Base-by-base conservation (phyloP, 2,329 filamentous ascomycete species). In the Fonsecaea erecta region DNA sequence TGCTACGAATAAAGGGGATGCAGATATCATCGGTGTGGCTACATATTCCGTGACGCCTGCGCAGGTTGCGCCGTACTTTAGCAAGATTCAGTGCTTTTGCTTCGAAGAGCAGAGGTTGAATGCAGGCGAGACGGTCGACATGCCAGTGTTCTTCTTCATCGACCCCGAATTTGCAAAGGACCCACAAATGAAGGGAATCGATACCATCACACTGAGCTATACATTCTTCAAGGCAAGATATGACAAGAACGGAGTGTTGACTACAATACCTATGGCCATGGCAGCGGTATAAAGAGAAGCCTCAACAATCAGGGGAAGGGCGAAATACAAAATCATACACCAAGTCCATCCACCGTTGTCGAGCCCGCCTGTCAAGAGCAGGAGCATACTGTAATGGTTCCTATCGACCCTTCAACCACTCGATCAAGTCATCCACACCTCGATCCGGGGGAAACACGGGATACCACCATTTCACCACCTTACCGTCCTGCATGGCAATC, bases 81-180 rank as follows among this genome's bases (percentile, higher is more conserved):
- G 91, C 86, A 99, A 99, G 85, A 99, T 99, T 52, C 95, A 99
- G 79, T 99, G 95, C 76, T 99, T 99, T 79, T 99, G 95, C 79
- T 99, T 99, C 74, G 95, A 99, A 81, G 94, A 93, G 77, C 95
- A 99, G 84, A 85, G 96, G 67, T 79, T 99, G 70, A 94, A 95
- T 75, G 93, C 93, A 5, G 93, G 94, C 52, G 96, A 99, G 84
- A 95, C 93, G 52, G 95, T 99, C 60, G 95, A 99, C 77, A 99
- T 99, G 96, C 96, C 95, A 0, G 96, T 99, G 0, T 99, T 99
- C 79, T 99, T 99, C 80, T 99, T 98, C 78, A 90, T 99, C 70
- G 95, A 99, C 75, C 95, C 95, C 0, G 95, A 98, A 75, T 89
- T 99, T 80, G 84, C 94, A 65, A 93, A 90, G 72, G 95, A 99